Base-by-base conservation (phyloP, 164 flowering plant genomes). In the Annona squamosa region DNA sequence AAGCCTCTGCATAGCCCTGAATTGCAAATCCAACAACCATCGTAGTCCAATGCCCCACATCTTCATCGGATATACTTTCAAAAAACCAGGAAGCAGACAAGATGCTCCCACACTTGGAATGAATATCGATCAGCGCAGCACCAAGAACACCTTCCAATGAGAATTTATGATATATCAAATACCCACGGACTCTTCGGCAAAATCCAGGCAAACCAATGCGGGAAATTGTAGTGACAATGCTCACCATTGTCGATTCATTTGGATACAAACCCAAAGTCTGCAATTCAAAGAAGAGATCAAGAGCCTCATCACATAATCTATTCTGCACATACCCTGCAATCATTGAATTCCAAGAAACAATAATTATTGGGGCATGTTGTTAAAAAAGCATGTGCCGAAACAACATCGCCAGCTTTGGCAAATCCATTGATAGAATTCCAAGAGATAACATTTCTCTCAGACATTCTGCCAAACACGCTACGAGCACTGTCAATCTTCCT, bases 361-460 rank as follows among this genome's bases (percentile, higher is more conserved):
- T 73, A 69, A 78, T 90, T 83, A 86, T 2, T 73, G 83, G 0
- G 91, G 96, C 96, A 89, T 89, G 76, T 69, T 82, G 62, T 91
- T 89, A 73, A 91, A 91, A 83, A 90, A 69, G 82, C 7, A 56
- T 85, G 79, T 4, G 98, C 93, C 87, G 84, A 87, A n/a, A 87
- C 91, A 85, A 93, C 81, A 68, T 89, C 87, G 56, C 91, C 93
- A 1, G 75, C 82, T 72, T 82, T 87, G 45, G 86, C 72, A 71
- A 79, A 88, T 16, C 95, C 97, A 43, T 77, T 80, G 68, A 91
- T 81, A 0, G 90, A 86, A 4, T 95, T 86, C 98, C 98, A 93
- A 4, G 97, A 89, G 43, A 93, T 87, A 46, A 86, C 87, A 79
- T 88, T 85, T 76, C 94, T 85, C 73, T 77, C 78, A 13, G 95